phyloP scores from a whole-genome alignment of 164 flowering plant genomes.

The Magnolia sinica region DNA sequence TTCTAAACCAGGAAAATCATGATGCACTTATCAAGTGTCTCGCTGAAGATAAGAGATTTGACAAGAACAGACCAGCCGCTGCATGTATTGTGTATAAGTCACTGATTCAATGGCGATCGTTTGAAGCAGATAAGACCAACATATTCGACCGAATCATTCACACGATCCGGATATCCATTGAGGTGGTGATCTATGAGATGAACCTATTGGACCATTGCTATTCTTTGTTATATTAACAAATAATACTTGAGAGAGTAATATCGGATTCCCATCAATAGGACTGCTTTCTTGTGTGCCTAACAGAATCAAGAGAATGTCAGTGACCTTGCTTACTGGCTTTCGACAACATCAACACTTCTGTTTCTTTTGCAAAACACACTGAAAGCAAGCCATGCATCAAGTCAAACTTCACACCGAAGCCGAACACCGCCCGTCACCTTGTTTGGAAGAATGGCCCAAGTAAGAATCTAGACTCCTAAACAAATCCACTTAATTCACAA shows the following conservation, averaged over 20 bases:
- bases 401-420: conserved; percentile 34
- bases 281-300: conserved; percentile 14
- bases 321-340: conserved; percentile 72
- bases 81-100: conserved; percentile 62
- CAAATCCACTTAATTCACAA: background rate
- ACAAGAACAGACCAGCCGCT: conserved; percentile 54
- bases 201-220: background rate
- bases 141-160: conserved; percentile 73
- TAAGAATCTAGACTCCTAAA: conserved; percentile 27
- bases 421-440: conserved; percentile 46
- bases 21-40: conserved; percentile 70
- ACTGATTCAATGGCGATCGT: conserved; percentile 83
- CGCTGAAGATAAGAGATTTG: conserved; percentile 58
- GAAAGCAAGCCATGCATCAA: conserved; percentile 50
- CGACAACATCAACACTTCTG: conserved; percentile 73
- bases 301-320: conserved; percentile 46
- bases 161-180: conserved; percentile 53
- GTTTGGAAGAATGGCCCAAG: conserved; percentile 77
- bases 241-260: background rate
- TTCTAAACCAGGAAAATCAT: conserved; percentile 56
- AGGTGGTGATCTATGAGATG: conserved; percentile 34
- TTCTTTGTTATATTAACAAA: background rate
- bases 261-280: background rate
- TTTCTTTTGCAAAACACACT: conserved; percentile 66
- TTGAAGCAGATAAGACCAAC: conserved; percentile 75